Conservation (phyloP, 805 yeast genomes). For the Myxozyma geophila region DNA sequence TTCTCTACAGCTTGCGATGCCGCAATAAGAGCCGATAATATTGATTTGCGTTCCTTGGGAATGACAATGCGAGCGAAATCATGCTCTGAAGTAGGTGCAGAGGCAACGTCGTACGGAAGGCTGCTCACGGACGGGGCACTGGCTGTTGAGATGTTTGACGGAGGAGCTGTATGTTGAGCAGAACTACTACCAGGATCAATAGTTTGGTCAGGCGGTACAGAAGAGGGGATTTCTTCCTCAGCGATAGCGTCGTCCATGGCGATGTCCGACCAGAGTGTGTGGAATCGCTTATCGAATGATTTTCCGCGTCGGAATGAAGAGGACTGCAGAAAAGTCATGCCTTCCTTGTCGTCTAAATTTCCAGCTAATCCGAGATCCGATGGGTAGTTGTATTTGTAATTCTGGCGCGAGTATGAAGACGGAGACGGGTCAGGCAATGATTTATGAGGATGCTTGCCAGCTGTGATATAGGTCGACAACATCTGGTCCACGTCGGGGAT, state of each 20-base stretch:
- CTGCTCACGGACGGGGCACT: background rate
- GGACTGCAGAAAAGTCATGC: constrained; percentile 30
- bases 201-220: background rate
- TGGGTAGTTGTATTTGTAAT: constrained; percentile 6
- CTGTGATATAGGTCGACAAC: constrained; percentile 28
- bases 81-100: background rate
- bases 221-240: background rate
- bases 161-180: background rate
- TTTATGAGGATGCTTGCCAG: constrained; percentile 5
- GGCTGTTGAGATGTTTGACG: background rate
- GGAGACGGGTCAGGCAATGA: constrained; percentile 8
- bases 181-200: background rate
- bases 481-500: constrained; percentile 28
- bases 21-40: constrained; percentile 41
- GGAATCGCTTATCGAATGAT: constrained; percentile 24
- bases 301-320: constrained; percentile 27
- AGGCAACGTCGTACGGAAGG: background rate
- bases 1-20: constrained; percentile 42
- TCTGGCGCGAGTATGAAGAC: constrained; percentile 5
- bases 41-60: constrained; percentile 18
- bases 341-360: constrained; percentile 26
- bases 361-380: constrained; percentile 32
- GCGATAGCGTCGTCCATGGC: constrained; percentile 29
- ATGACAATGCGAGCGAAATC: constrained; percentile 12
- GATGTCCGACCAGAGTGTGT: constrained; percentile 25